phyloP scores from a whole-genome alignment of 768 basidiomycete species.

The Rickenella mellea region DNA sequence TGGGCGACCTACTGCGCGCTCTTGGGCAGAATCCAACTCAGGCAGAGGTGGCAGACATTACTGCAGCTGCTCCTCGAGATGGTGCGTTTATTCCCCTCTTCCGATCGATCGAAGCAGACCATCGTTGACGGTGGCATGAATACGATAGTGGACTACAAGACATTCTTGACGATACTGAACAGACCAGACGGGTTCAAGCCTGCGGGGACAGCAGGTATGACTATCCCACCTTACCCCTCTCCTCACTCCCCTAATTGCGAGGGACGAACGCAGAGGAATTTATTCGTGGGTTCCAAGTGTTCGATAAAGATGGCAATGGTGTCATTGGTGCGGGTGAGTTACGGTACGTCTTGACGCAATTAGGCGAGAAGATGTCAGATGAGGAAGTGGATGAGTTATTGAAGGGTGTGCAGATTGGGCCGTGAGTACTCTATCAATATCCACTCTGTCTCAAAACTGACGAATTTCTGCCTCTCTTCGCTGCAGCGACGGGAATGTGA shows the following conservation, averaged over 20 bases:
- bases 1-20: conserved; percentile 89
- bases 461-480: conserved; percentile 3
- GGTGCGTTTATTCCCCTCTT: conserved; percentile 35
- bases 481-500: conserved; percentile 86
- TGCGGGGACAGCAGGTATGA: conserved; percentile 84
- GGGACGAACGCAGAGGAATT: conserved; percentile 82
- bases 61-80: conserved; percentile 62
- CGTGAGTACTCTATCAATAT: conserved; percentile 38
- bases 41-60: conserved; percentile 85
- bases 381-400: conserved; percentile 97
- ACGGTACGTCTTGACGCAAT: conserved; percentile 83
- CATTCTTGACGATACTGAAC: conserved; percentile 86
- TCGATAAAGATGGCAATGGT: conserved; percentile 92
- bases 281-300: conserved; percentile 98
- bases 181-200: conserved; percentile 96
- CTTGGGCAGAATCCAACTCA: conserved; percentile 99
- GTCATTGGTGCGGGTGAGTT: conserved; percentile 89
- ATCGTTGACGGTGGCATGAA: not conserved
- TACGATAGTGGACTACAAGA: conserved; percentile 76
- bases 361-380: conserved; percentile 97
- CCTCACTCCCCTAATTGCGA: not conserved
- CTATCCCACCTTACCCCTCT: not conserved
- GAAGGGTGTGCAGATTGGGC: conserved; percentile 88
- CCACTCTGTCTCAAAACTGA: conserved; percentile 4
- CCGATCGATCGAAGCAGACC: not conserved